Percentiles rank a stretch among this genome's conserved stretches.
Conservation (phyloP, 129 eudicot genomes). For the Lonicera japonica region DNA sequence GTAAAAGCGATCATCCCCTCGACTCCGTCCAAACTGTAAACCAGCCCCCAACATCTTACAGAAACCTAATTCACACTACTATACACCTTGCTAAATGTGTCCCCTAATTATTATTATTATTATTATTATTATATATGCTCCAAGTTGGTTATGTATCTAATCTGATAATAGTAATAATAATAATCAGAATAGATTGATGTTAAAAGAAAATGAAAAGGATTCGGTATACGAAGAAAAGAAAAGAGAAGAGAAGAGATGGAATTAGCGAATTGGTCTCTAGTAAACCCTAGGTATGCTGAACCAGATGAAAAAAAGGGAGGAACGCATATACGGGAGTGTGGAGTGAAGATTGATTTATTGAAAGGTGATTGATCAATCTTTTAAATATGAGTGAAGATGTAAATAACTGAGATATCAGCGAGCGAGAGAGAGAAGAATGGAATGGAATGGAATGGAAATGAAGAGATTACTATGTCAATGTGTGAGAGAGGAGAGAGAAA, state of each 20-base stretch:
- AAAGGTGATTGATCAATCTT: too few relatives aligned
- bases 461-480: too few relatives aligned
- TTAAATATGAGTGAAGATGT: too few relatives aligned
- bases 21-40: slow-evolving; percentile 70
- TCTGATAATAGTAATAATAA: too few relatives aligned
- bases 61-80: slow-evolving; percentile 15
- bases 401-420: neutral
- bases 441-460: neutral
- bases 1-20: slow-evolving; percentile 84
- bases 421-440: neutral
- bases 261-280: neutral
- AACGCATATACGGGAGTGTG: neutral
- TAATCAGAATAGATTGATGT: neutral
- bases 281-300: neutral
- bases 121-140: too few relatives aligned
- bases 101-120: too few relatives aligned
- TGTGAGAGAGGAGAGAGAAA: too few relatives aligned
- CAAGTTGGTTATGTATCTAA: too few relatives aligned
- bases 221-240: too few relatives aligned
- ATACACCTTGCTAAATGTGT: neutral
- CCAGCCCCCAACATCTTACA: slow-evolving; percentile 79
- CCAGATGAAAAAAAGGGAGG: neutral
- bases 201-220: neutral
- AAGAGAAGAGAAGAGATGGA: neutral
- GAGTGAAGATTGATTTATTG: neutral